phyloP scores from a whole-genome alignment of 192 early-diverging fungal genomes.

The Fimicolochytrium jonesii region DNA sequence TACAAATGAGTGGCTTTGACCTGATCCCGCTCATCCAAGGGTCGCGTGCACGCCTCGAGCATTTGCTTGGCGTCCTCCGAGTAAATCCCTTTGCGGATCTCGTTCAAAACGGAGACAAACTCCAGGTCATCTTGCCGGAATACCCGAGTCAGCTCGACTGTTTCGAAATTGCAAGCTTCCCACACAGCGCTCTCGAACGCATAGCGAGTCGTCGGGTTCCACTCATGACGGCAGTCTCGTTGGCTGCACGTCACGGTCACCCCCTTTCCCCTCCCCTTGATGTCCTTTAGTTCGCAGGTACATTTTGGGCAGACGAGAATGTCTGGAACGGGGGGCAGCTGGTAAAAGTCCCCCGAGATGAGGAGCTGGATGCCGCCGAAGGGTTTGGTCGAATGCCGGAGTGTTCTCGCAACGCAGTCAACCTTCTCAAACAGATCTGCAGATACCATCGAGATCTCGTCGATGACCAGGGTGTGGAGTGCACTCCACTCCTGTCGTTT shows the following conservation, averaged over 20 bases:
- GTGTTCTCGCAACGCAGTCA: background rate
- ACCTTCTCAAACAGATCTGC: slow-evolving; percentile 8
- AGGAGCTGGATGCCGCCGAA: slow-evolving; percentile 47
- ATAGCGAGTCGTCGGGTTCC: slow-evolving; percentile 4
- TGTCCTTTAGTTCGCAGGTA: background rate
- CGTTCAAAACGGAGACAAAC: slow-evolving; percentile 80
- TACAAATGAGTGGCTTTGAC: slow-evolving; percentile 59
- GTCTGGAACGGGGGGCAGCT: slow-evolving; percentile 41
- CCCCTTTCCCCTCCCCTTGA: background rate
- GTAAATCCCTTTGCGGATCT: slow-evolving; percentile 70
- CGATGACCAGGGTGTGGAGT: slow-evolving; percentile 30
- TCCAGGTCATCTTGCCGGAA: slow-evolving; percentile 79
- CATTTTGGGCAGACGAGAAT: slow-evolving; percentile 16
- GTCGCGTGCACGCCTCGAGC: slow-evolving; percentile 47
- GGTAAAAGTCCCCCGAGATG: slow-evolving; percentile 44
- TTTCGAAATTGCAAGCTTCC: slow-evolving; percentile 25
- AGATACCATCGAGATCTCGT: slow-evolving; percentile 45
- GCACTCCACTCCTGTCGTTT: slow-evolving; percentile 6
- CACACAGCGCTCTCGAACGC: slow-evolving; percentile 5
- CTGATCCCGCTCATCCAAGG: slow-evolving; percentile 21
- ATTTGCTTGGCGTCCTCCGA: slow-evolving; percentile 43
- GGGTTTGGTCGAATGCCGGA: background rate
- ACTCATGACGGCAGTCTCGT: background rate
- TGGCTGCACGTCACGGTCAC: background rate
- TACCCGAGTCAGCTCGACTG: slow-evolving; percentile 60